These are phyloP conservation scores for Penicillium lividum DNA, from an alignment of 495 filamentous ascomycete genomes.

Conservation along the genomic window DNA sequence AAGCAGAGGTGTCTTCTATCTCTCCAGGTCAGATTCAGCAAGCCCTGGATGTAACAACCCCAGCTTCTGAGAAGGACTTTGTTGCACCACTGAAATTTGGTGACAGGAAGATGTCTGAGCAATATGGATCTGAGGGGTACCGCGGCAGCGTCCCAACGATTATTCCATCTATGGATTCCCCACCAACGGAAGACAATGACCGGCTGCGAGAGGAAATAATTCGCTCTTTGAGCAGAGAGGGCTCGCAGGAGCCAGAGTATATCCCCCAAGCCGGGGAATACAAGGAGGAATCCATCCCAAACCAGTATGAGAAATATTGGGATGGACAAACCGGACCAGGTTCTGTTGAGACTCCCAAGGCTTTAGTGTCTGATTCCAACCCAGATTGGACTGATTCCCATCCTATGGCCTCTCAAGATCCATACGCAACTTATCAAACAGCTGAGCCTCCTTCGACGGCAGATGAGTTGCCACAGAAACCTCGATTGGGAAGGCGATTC, in stretches of 20 bases:
- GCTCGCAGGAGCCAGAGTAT: conserved; percentile 35
- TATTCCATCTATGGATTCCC: conserved; percentile 53
- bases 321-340: conserved; percentile 31
- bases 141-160: conserved; percentile 45
- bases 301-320: conserved; percentile 64
- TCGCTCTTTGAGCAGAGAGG: conserved; percentile 63
- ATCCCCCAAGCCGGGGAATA: conserved; percentile 22
- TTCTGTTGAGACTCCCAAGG: conserved; percentile 12
- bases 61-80: conserved; percentile 41
- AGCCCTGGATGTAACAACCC: neutral
- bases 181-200: conserved; percentile 72
- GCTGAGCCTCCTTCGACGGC: conserved; percentile 6
- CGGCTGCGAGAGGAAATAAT: conserved; percentile 79
- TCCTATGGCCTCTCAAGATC: conserved; percentile 21
- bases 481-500: conserved; percentile 38
- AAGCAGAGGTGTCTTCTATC: conserved; percentile 44
- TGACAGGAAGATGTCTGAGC: conserved; percentile 5
- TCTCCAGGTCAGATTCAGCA: conserved; percentile 22
- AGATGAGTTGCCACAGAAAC: conserved; percentile 18
- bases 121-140: conserved; percentile 21
- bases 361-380: conserved; percentile 20
- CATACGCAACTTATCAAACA: conserved; percentile 17
- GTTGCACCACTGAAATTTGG: conserved; percentile 42
- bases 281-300: conserved; percentile 53
- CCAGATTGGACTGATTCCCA: conserved; percentile 19